These are phyloP conservation scores for Cercospora sp. DNA, from an alignment of 2,329 filamentous ascomycete genomes.

Conservation along the genomic window DNA sequence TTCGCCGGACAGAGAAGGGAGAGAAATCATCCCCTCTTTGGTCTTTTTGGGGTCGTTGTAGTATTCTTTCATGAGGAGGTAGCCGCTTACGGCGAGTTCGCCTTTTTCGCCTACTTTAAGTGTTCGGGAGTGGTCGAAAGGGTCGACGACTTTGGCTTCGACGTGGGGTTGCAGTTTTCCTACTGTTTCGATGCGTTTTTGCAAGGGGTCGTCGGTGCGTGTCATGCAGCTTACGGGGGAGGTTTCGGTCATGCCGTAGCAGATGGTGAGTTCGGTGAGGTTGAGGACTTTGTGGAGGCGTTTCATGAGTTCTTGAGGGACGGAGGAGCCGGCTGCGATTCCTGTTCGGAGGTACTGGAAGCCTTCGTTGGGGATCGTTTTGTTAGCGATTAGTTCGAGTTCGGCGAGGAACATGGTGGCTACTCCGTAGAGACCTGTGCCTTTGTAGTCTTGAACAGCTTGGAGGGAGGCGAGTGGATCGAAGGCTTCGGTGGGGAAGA, in stretches of 20 bases:
- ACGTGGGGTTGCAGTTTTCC: conserved; percentile 85
- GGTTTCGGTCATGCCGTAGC: conserved; percentile 96
- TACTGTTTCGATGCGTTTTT: conserved; percentile 72
- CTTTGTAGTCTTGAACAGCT: conserved; percentile 62
- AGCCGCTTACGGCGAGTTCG: conserved; percentile 80
- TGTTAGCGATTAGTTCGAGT: conserved; percentile 65
- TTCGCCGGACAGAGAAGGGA: conserved; percentile 53
- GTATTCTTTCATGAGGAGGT: conserved; percentile 88
- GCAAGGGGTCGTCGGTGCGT: conserved; percentile 69
- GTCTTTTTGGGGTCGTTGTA: conserved; percentile 74
- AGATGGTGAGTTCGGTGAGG: conserved; percentile 80
- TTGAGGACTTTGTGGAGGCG: conserved; percentile 73
- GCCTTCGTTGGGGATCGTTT: conserved; percentile 47
- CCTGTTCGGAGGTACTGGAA: conserved; percentile 76
- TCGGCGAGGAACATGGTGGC: conserved; percentile 93
- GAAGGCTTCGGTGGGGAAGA: conserved; percentile 86
- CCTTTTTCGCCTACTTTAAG: conserved; percentile 68
- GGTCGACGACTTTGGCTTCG: conserved; percentile 71
- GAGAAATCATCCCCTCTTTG: conserved; percentile 62
- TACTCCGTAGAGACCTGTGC: conserved; percentile 79
- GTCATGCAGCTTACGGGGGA: conserved; percentile 77
- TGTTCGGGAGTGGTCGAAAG: conserved; percentile 58
- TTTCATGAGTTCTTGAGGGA: conserved; percentile 79
- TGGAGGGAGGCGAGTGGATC: conserved; percentile 71
- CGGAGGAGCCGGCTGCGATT: conserved; percentile 83